These are phyloP conservation scores for Aspergillus sergii DNA, from an alignment of 2,329 filamentous ascomycete species.

Conservation along the genomic window DNA sequence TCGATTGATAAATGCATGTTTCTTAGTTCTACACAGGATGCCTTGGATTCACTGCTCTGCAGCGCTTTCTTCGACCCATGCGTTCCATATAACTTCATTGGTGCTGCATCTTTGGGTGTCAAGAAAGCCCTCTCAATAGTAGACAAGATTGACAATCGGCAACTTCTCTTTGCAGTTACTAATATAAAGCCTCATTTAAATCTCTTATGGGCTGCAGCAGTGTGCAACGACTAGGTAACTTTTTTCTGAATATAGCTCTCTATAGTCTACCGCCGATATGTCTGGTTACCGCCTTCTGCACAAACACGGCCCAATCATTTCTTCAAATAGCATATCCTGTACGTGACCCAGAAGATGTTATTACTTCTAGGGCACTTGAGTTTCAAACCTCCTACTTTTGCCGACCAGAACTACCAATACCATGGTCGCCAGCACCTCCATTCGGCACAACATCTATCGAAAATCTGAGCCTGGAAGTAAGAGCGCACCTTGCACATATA, in stretches of 20 bases:
- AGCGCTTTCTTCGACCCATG: conserved; percentile 27
- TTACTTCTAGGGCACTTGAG: conserved; percentile 6
- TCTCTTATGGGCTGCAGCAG: conserved; percentile 5
- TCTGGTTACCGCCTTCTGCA: conserved; percentile 3
- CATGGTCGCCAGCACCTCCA: conserved; percentile 10
- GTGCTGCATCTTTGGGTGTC: conserved; percentile 22
- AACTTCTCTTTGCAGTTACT: conserved; percentile 2
- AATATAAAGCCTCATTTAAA: background rate
- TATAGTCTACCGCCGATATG: conserved; percentile 4
- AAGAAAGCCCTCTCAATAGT: conserved; percentile 11
- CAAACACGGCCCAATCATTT: conserved; percentile 9
- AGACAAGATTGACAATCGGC: background rate
- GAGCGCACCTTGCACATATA: conserved; percentile 3
- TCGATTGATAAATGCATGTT: conserved; percentile 6
- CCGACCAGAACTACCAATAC: background rate
- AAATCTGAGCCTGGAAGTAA: conserved; percentile 10
- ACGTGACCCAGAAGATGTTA: background rate
- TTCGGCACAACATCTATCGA: background rate
- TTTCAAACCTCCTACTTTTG: conserved; percentile 9
- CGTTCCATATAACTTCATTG: conserved; percentile 25
- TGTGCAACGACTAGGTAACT: background rate
- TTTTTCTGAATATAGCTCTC: background rate
- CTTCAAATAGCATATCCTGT: conserved; percentile 3
- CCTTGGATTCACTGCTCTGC: conserved; percentile 26
- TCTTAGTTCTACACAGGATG: conserved; percentile 23